Evolutionary conservation across 805 yeast species (phyloP), one percentile per base, ranked within the genome.

Genomic region (Kodamaea jinghongensis): DNA sequence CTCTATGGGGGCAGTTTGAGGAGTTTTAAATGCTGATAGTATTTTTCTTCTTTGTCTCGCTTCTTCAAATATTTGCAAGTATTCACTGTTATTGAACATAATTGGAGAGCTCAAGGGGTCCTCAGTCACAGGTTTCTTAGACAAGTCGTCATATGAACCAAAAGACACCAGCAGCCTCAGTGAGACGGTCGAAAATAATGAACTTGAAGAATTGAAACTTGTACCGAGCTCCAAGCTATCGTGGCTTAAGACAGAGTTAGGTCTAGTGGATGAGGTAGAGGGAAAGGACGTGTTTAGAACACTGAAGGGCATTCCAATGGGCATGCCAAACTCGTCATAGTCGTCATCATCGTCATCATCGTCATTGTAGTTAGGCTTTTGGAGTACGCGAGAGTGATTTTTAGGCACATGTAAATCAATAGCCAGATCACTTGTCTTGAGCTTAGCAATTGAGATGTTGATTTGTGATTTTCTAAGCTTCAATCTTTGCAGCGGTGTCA

Each of bases 201-300:
- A 34, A 10, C 26, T 28, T 4, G 42, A 34, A 11, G 15, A 28
- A 23, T 37, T 37, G 14, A 26, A 20, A 17, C 37, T 26, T 6
- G 22, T 34, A 11, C 28, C 13, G 30, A 27, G 15, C 17, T 52
- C 51, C 10, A 43, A 32, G 20, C 61, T 55, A 5, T 48, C 51
- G 26, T 52, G 55, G 15, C 76, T 70, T 50, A 74, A 60, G 2
- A 75, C 53, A 0, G 78, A 73, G 0, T 76, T 72, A 4, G 75
- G 61, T 41, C 78, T 56, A 1, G 71, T 66, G 1, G 71, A 59
- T n/a, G 58, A 62, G 0, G 76, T 71, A 12, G 31, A 30, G n/a
- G 52, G 37, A 4, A 47, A 41, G 4, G 57, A 49, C 20, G 36
- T 22, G 36, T 25, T 25, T 15, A 26, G 12, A 5, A 34, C 36